Evolutionary conservation across 768 basidiomycete genomes (phyloP).

Genomic region (Porphyrellus cyaneotinctus): DNA sequence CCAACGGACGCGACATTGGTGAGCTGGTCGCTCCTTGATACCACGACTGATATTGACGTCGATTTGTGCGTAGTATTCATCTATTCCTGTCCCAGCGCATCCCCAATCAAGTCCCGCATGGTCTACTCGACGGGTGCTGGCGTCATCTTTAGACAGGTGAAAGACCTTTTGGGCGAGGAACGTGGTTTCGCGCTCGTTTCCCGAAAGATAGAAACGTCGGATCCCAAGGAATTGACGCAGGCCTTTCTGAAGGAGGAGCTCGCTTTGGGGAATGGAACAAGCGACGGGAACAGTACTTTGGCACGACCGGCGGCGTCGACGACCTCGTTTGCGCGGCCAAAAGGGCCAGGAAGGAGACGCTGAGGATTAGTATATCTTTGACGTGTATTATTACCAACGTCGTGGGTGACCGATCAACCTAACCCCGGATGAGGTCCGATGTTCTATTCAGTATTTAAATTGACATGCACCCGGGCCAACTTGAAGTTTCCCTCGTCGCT

Average conservation of each 20-base stretch:
- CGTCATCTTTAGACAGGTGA: conserved; percentile 53
- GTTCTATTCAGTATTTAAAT: no score
- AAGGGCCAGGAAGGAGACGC: conserved; percentile 59
- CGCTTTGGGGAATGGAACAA: conserved; percentile 26
- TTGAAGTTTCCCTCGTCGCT: no score
- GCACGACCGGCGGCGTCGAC: conserved; percentile 23
- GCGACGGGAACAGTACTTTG: conserved; percentile 6
- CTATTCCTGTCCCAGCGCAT: conserved; percentile 82
- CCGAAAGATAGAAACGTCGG: conserved; percentile 80
- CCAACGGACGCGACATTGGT: conserved; percentile 60
- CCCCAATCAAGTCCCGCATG: conserved; percentile 85
- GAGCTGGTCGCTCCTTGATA: conserved; percentile 15
- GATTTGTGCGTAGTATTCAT: conserved; percentile 63
- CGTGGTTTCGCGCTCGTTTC: conserved; percentile 41
- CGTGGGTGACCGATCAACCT: no score
- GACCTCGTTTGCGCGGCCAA: conserved; percentile 64
- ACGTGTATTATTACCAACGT: background rate
- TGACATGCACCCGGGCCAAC: no score
- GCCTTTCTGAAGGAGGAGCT: conserved; percentile 59
- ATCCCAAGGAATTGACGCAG: conserved; percentile 69
- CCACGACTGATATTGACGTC: conserved; percentile 1
- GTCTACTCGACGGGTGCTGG: conserved; percentile 74
- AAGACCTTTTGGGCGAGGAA: conserved; percentile 44
- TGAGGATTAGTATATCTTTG: conserved; percentile 12
- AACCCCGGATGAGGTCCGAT: conserved; percentile 28